phyloP scores from a whole-genome alignment of 78 protist genomes.

The Dictyostelium intermedium region DNA sequence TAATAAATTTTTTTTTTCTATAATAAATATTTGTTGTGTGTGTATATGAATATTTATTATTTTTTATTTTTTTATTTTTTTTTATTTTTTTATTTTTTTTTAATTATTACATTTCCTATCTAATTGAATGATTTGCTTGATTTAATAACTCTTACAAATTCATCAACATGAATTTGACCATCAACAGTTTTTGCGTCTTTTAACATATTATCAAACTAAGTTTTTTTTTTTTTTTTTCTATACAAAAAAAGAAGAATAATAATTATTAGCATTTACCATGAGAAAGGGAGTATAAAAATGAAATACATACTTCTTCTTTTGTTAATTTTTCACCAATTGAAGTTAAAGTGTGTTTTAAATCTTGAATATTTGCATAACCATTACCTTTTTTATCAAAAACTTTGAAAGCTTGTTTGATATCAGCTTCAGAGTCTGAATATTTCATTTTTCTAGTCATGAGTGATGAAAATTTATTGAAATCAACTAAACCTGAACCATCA shows the following conservation, averaged over 20 bases:
- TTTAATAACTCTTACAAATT: conserved; percentile 67
- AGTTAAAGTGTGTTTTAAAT: conserved; percentile 83
- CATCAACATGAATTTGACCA: conserved; percentile 78
- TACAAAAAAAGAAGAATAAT: neutral
- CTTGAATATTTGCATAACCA: conserved; percentile 81
- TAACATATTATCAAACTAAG: conserved; percentile 56
- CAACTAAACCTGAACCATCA: conserved; percentile 66
- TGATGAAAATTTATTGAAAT: conserved; percentile 21
- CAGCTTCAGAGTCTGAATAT: conserved; percentile 69
- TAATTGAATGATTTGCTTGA: conserved; percentile 58
- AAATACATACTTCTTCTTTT: conserved; percentile 81
- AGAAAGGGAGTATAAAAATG: too few species aligned
- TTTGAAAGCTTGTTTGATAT: conserved; percentile 71
- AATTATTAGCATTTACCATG: neutral
- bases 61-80: neutral
- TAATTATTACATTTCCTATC: neutral
- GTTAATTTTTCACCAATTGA: conserved; percentile 90
- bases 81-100: neutral
- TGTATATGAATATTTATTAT: neutral
- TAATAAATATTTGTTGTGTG: neutral
- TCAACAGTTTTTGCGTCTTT: conserved; percentile 77
- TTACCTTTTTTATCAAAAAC: conserved; percentile 93
- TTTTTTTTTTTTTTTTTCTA: neutral
- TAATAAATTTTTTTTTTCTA: neutral
- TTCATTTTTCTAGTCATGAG: conserved; percentile 42